Conservation (phyloP, 495 filamentous ascomycete genomes). For the Haplographium delicatum region DNA sequence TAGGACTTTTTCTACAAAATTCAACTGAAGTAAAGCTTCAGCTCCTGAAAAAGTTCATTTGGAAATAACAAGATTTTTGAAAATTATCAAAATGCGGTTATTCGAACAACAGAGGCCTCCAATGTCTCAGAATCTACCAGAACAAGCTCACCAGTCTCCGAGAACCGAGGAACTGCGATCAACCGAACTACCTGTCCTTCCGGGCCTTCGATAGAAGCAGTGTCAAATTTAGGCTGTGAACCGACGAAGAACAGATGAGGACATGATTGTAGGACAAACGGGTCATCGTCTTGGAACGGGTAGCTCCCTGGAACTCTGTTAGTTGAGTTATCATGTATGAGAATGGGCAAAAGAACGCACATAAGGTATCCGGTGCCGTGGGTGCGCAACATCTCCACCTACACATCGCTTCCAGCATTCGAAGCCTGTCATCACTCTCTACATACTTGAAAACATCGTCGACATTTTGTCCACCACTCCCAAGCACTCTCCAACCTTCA, state of each 20-base stretch:
- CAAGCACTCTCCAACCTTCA: slow-evolving; percentile 80
- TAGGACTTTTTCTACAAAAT: no score
- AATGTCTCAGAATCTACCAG: slow-evolving; percentile 82
- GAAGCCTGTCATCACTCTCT: slow-evolving; percentile 64
- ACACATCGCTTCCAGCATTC: slow-evolving; percentile 87
- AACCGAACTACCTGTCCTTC: slow-evolving; percentile 66
- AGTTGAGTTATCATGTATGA: slow-evolving; percentile 10
- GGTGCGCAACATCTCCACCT: slow-evolving; percentile 90
- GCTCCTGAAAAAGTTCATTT: no score
- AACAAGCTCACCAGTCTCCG: slow-evolving; percentile 74
- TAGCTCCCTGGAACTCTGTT: slow-evolving; percentile 67
- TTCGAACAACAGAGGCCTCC: slow-evolving; percentile 64
- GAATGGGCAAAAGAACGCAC: slow-evolving; percentile 46
- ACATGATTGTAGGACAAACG: slow-evolving; percentile 74
- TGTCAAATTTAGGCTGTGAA: slow-evolving; percentile 80
- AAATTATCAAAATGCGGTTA: slow-evolving; percentile 41
- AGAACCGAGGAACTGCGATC: slow-evolving; percentile 75
- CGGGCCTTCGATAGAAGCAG: slow-evolving; percentile 55
- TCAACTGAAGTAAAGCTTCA: no score
- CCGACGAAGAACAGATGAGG: slow-evolving; percentile 91
- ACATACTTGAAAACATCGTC: slow-evolving; percentile 93
- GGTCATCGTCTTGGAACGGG: slow-evolving; percentile 88
- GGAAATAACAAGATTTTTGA: no score
- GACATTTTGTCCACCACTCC: slow-evolving; percentile 83
- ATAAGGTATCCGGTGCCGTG: slow-evolving; percentile 93